Evolutionary conservation across 1,284 basidiomycete species (phyloP).

Genomic region (Hemileia vastatrix): DNA sequence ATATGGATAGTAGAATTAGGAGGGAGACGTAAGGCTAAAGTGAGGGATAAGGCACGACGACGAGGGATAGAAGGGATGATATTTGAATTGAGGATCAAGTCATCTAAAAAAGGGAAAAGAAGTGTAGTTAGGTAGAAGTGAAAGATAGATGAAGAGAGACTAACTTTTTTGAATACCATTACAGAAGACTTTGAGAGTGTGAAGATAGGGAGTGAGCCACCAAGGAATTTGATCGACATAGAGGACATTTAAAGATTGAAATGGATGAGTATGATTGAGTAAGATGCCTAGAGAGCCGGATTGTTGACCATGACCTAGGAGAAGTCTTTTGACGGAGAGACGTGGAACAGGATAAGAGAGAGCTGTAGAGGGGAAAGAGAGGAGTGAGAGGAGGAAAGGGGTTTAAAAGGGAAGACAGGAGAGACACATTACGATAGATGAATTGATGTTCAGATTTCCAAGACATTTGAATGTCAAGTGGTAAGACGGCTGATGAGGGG

Average conservation of each 20-base stretch:
- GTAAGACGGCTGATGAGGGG: conserved; percentile 48
- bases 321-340: conserved; percentile 60
- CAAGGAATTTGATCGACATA: conserved; percentile 91
- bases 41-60: conserved; percentile 56
- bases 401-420: not conserved
- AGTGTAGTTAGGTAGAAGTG: conserved; percentile 11
- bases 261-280: conserved; percentile 56
- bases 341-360: conserved; percentile 46
- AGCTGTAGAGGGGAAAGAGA: conserved; percentile 47
- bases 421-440: conserved; percentile 38
- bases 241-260: conserved; percentile 51
- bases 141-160: conserved; percentile 19
- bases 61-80: conserved; percentile 63
- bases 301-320: conserved; percentile 67
- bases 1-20: conserved; percentile 57
- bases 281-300: conserved; percentile 61
- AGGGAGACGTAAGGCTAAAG: conserved; percentile 63
- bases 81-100: conserved; percentile 55
- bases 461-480: conserved; percentile 35
- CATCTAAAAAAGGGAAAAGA: conserved; percentile 47
- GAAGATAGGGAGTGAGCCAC: conserved; percentile 77
- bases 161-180: conserved; percentile 30
- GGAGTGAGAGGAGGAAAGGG: not conserved
- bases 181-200: conserved; percentile 57
- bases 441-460: conserved; percentile 48